These are phyloP conservation scores for Penicillium sp. DNA, from an alignment of 2,329 filamentous ascomycete genomes.

Conservation along the genomic window DNA sequence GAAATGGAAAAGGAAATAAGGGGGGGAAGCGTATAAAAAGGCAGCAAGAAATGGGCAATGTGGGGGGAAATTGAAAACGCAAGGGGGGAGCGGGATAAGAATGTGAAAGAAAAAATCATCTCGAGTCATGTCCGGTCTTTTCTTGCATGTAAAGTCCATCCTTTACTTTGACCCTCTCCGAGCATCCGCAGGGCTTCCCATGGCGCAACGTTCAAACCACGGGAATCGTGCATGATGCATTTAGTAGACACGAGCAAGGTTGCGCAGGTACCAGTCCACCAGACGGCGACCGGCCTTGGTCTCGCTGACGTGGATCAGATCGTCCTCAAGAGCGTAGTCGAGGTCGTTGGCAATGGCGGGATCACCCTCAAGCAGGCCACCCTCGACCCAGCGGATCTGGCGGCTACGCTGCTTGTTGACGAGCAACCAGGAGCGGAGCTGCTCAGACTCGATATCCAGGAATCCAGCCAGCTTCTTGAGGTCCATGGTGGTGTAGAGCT, in stretches of 20 bases:
- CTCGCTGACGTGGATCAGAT: slow-evolving; percentile 98
- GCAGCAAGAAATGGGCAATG: slow-evolving; percentile 23
- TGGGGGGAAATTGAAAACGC: slow-evolving; percentile 20
- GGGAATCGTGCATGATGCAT: slow-evolving; percentile 14
- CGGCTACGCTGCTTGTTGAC: slow-evolving; percentile 99
- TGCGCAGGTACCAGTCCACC: slow-evolving; percentile 98
- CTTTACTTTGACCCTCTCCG: slow-evolving; percentile 25
- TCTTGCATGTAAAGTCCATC: slow-evolving; percentile 28
- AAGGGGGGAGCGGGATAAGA: slow-evolving; percentile 26
- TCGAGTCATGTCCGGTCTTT: slow-evolving; percentile 33
- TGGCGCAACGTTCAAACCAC: slow-evolving; percentile 3
- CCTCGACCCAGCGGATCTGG: slow-evolving; percentile 92
- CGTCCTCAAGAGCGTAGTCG: slow-evolving; percentile 95
- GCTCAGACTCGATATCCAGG: slow-evolving; percentile 95
- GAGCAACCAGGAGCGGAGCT: slow-evolving; percentile 88
- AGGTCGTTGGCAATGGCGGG: slow-evolving; percentile 91
- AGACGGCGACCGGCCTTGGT: slow-evolving; percentile 96
- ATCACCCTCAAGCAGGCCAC: slow-evolving; percentile 88
- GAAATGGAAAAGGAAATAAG: slow-evolving; percentile 16
- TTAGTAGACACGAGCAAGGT: slow-evolving; percentile 93
- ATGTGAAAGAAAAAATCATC: slow-evolving; percentile 33
- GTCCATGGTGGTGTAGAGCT: slow-evolving; percentile 99
- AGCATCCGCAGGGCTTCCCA: slow-evolving; percentile 10
- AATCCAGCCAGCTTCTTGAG: slow-evolving; percentile 97
- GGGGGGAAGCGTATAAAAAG: slow-evolving; percentile 20